These are phyloP conservation scores for Actinomortierella wolfii DNA, from an alignment of 371 early-diverging fungal species.

Conservation along the genomic window DNA sequence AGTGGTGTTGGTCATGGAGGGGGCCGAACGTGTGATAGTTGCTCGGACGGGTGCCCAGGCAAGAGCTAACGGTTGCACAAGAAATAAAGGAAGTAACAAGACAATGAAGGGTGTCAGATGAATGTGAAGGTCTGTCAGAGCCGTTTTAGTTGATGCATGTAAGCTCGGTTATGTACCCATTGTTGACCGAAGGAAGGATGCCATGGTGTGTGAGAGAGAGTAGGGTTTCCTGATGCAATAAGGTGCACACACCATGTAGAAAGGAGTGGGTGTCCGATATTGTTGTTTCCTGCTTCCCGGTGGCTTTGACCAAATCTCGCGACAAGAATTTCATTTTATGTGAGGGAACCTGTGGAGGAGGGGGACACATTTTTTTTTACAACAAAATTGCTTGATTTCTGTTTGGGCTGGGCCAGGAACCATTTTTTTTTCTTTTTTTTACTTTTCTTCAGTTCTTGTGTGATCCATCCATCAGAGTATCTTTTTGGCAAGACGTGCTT, in stretches of 20 bases:
- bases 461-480: too few species aligned
- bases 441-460: too few species aligned
- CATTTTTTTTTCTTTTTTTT: too few species aligned
- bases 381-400: too few species aligned
- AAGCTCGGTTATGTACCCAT: slow-evolving; percentile 19
- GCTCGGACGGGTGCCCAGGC: slow-evolving; percentile 44
- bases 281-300: not conserved
- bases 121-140: not conserved
- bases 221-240: not conserved
- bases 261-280: not conserved
- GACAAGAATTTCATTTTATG: too few species aligned
- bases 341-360: too few species aligned
- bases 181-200: slow-evolving; percentile 44
- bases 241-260: not conserved
- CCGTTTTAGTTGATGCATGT: not conserved
- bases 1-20: slow-evolving; percentile 8
- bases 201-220: slow-evolving; percentile 20
- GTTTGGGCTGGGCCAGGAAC: too few species aligned
- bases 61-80: slow-evolving; percentile 21
- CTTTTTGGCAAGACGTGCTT: too few species aligned
- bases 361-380: too few species aligned
- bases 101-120: not conserved
- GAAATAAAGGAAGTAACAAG: too few species aligned
- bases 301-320: not conserved
- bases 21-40: slow-evolving; percentile 28